These are phyloP conservation scores for Calocybe gambosa DNA, from an alignment of 1,284 basidiomycete species.

Conservation along the genomic window DNA sequence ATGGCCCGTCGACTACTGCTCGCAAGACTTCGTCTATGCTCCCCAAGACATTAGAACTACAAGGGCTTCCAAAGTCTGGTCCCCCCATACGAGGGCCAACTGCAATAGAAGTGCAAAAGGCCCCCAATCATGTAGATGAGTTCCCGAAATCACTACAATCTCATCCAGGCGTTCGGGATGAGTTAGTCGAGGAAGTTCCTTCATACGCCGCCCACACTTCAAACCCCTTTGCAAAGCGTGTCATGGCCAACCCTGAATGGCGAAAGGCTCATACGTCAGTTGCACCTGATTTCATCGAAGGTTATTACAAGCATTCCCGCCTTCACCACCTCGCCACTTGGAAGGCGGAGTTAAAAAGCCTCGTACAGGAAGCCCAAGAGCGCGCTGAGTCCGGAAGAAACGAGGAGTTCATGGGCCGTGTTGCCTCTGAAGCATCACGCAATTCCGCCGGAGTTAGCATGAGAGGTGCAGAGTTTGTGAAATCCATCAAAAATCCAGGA, in stretches of 20 bases:
- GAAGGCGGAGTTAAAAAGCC: slow-evolving; percentile 83
- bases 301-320: slow-evolving; percentile 88
- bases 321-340: slow-evolving; percentile 89
- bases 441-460: slow-evolving; percentile 43
- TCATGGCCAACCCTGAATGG: slow-evolving; percentile 82
- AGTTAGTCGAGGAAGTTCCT: slow-evolving; percentile 28
- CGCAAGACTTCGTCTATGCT: neutral
- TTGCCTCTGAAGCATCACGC: slow-evolving; percentile 22
- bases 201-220: slow-evolving; percentile 59
- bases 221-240: slow-evolving; percentile 67
- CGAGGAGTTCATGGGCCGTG: slow-evolving; percentile 21
- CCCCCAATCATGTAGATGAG: neutral
- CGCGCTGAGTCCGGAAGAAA: slow-evolving; percentile 42
- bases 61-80: neutral
- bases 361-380: slow-evolving; percentile 78
- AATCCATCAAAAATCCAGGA: slow-evolving; percentile 37
- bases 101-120: neutral
- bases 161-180: neutral
- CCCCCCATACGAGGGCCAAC: neutral
- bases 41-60: neutral
- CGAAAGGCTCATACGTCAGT: slow-evolving; percentile 77
- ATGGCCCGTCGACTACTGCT: neutral
- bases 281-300: slow-evolving; percentile 82
- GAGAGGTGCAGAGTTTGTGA: slow-evolving; percentile 47
- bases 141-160: neutral